Evolutionary conservation across 345 rosid genomes (phyloP).

Genomic region (Corymbia maculata): DNA sequence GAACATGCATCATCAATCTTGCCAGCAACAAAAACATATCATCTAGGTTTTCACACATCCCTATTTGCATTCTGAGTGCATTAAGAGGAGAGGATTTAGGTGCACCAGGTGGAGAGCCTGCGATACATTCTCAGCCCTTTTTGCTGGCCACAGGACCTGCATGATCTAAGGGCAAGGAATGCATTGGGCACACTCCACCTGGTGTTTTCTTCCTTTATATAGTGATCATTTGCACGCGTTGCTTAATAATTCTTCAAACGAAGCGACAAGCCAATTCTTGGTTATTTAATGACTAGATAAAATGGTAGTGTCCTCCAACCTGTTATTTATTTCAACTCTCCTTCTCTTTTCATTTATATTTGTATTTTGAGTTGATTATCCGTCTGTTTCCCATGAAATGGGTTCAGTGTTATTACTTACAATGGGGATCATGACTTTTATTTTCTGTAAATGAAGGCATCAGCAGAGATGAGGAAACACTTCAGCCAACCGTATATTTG

Average conservation of each 20-base stretch:
- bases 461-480: conserved; percentile 77
- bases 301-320: not conserved
- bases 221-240: not conserved
- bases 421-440: not conserved
- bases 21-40: conserved; percentile 77
- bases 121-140: not conserved
- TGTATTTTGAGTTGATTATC: not conserved
- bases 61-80: not conserved
- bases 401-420: not conserved
- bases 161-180: not conserved
- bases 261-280: not conserved
- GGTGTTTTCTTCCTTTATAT: not conserved
- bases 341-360: not conserved
- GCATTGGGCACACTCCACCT: not conserved
- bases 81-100: not conserved
- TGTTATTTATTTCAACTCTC: not conserved
- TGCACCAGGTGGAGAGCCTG: not conserved
- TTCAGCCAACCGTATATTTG: conserved; percentile 71
- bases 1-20: conserved; percentile 82
- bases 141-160: not conserved
- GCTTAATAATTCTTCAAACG: not conserved
- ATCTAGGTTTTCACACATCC: conserved; percentile 45
- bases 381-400: not conserved
- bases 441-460: conserved; percentile 26
- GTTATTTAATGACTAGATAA: not conserved